Conservation (phyloP, 495 filamentous ascomycete genomes). For the Neurospora sp. region DNA sequence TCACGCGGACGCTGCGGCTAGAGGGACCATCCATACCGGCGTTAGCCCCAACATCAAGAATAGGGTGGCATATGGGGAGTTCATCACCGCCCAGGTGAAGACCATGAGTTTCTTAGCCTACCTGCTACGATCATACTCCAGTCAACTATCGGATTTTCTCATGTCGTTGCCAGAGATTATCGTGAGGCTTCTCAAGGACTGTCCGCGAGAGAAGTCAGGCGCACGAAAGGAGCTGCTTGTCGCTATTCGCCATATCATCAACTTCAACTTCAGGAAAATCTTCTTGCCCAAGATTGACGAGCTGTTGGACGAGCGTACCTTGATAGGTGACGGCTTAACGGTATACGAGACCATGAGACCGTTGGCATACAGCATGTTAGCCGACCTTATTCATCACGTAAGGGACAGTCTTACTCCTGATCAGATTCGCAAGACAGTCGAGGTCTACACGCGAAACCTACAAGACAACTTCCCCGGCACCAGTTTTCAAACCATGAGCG, state of each 20-base stretch:
- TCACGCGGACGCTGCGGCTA: constrained; percentile 67
- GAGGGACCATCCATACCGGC: constrained; percentile 75
- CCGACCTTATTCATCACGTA: constrained; percentile 95
- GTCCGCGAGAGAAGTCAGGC: constrained; percentile 84
- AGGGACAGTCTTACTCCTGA: constrained; percentile 71
- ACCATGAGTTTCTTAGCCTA: constrained; percentile 99
- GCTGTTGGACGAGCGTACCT: constrained; percentile 79
- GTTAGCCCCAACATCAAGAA: constrained; percentile 93
- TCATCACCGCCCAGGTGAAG: constrained; percentile 96
- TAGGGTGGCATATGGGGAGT: constrained; percentile 87
- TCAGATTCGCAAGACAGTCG: constrained; percentile 89
- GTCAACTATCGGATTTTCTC: constrained; percentile 82
- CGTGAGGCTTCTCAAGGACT: constrained; percentile 85
- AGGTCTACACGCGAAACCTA: constrained; percentile 93
- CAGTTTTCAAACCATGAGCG: constrained; percentile 99
- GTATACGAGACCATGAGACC: constrained; percentile 96
- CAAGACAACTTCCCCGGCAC: constrained; percentile 95
- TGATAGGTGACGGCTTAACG: constrained; percentile 92
- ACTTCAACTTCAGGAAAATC: constrained; percentile 95
- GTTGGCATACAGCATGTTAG: constrained; percentile 95
- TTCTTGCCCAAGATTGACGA: constrained; percentile 93
- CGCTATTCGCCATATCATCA: constrained; percentile 96
- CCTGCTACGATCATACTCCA: constrained; percentile 76
- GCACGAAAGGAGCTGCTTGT: constrained; percentile 92
- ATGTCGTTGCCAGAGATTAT: constrained; percentile 81